A percentile compares a stretch with the other conserved stretches of the same genome.
These are phyloP conservation scores for Phyllosticta citriasiana DNA, from an alignment of 2,329 filamentous ascomycete genomes.

Conservation along the genomic window DNA sequence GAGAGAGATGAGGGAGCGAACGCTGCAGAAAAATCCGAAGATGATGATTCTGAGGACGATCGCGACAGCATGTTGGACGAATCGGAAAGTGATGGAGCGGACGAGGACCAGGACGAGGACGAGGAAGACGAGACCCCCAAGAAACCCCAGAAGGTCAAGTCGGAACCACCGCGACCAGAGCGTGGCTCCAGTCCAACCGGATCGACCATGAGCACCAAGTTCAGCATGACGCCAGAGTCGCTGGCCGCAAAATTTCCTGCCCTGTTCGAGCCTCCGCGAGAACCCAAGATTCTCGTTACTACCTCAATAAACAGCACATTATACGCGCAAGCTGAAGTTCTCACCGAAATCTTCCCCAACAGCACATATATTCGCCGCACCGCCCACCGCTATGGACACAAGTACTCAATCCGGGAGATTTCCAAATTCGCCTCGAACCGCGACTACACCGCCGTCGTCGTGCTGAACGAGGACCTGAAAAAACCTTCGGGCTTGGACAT, in stretches of 20 bases:
- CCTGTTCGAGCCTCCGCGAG: constrained; percentile 46
- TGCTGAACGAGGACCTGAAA: constrained; percentile 86
- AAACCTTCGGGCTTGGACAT: constrained; percentile 72
- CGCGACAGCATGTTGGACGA: constrained; percentile 72
- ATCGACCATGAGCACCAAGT: constrained; percentile 46
- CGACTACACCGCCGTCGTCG: constrained; percentile 71
- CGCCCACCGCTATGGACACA: constrained; percentile 73
- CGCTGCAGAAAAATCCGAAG: constrained; percentile 37
- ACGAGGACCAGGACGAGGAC: constrained; percentile 20
- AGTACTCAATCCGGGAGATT: constrained; percentile 88
- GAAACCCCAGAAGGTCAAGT: constrained; percentile 13
- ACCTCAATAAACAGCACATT: constrained; percentile 83
- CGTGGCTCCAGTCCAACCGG: constrained; percentile 46
- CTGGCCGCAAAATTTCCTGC: constrained; percentile 51
- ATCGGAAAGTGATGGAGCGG: constrained; percentile 32
- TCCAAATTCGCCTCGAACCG: constrained; percentile 72
- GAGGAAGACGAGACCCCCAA: constrained; percentile 14
- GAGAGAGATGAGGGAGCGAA: constrained; percentile 30
- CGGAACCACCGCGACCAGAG: constrained; percentile 24
- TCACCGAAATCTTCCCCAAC: constrained; percentile 75
- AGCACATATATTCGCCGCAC: constrained; percentile 74
- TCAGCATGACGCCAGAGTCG: constrained; percentile 51
- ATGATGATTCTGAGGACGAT: constrained; percentile 44
- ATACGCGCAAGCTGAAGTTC: constrained; percentile 68
- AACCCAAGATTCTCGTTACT: constrained; percentile 83